A percentile compares a stretch with the other conserved stretches of the same genome.
These are phyloP conservation scores for Saccharum officinarum DNA, from an alignment of 176 grass and related monocot species.

Conservation along the genomic window DNA sequence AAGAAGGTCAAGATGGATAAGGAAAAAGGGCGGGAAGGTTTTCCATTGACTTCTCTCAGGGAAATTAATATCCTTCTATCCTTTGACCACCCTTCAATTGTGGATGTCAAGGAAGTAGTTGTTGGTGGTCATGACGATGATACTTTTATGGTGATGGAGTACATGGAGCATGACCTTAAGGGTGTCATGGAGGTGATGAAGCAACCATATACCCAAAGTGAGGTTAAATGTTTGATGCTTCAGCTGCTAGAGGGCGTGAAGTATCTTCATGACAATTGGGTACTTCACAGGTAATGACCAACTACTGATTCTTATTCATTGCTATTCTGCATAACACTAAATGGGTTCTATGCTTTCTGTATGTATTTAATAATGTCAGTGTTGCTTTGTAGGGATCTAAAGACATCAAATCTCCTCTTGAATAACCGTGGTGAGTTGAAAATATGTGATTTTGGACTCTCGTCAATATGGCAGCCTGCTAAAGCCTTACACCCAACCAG, in stretches of 20 bases:
- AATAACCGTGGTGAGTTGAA: conserved; percentile 94
- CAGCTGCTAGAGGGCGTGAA: conserved; percentile 85
- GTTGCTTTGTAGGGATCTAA: conserved; percentile 65
- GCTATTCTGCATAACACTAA: neutral
- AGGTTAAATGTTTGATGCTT: conserved; percentile 97
- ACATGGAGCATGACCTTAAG: conserved; percentile 98
- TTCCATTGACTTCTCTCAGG: conserved; percentile 84
- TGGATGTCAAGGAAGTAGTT: conserved; percentile 95
- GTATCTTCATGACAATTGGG: conserved; percentile 98
- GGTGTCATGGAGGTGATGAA: conserved; percentile 92
- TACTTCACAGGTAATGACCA: conserved; percentile 79
- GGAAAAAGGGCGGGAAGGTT: conserved; percentile 60
- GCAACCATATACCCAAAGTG: conserved; percentile 87
- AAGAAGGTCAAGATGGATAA: conserved; percentile 98
- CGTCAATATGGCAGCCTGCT: conserved; percentile 89
- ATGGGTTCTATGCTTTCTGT: neutral
- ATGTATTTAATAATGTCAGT: conserved; percentile 25
- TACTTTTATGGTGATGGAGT: conserved; percentile 99
- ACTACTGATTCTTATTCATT: conserved; percentile 14
- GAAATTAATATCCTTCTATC: conserved; percentile 97
- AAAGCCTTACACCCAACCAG: conserved; percentile 91
- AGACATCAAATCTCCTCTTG: conserved; percentile 93
- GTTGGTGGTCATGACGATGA: conserved; percentile 64
- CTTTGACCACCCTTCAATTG: conserved; percentile 82
- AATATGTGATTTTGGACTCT: conserved; percentile 95